Percentiles rank a stretch among this genome's conserved stretches.
Conservation (phyloP, 352 stramenopile genomes). For the Phytophthora sojae region DNA sequence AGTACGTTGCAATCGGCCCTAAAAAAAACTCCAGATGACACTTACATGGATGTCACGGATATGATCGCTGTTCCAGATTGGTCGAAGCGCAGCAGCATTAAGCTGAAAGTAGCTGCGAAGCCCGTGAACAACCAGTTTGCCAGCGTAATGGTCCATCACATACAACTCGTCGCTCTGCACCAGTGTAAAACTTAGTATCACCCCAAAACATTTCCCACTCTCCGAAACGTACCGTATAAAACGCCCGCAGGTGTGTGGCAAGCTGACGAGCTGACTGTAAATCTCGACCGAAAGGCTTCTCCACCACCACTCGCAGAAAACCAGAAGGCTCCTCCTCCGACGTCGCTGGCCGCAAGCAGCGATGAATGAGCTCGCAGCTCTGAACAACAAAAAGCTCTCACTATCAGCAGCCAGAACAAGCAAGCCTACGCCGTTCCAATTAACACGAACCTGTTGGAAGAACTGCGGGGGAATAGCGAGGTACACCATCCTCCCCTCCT, state of each 20-base stretch:
- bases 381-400: slow-evolving; percentile 18
- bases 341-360: slow-evolving; percentile 35
- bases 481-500: slow-evolving; percentile 72
- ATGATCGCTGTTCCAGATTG: slow-evolving; percentile 39
- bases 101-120: slow-evolving; percentile 58
- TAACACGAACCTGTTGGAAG: slow-evolving; percentile 57
- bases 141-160: slow-evolving; percentile 91
- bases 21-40: neutral
- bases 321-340: neutral
- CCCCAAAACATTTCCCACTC: neutral
- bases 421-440: neutral
- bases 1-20: neutral
- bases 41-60: slow-evolving; percentile 35
- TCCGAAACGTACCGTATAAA: slow-evolving; percentile 42
- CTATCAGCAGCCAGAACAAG: neutral
- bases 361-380: slow-evolving; percentile 44
- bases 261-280: slow-evolving; percentile 55
- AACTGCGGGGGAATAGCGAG: slow-evolving; percentile 78
- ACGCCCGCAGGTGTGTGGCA: slow-evolving; percentile 41
- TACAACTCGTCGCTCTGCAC: slow-evolving; percentile 72
- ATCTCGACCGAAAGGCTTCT: slow-evolving; percentile 85
- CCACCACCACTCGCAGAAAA: slow-evolving; percentile 79
- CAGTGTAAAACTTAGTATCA: neutral
- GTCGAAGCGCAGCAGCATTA: slow-evolving; percentile 49
- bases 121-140: slow-evolving; percentile 70